Evolutionary conservation across 1,139 yeast genomes (phyloP).

Genomic region (Saccharomycopsis crataegensis): DNA sequence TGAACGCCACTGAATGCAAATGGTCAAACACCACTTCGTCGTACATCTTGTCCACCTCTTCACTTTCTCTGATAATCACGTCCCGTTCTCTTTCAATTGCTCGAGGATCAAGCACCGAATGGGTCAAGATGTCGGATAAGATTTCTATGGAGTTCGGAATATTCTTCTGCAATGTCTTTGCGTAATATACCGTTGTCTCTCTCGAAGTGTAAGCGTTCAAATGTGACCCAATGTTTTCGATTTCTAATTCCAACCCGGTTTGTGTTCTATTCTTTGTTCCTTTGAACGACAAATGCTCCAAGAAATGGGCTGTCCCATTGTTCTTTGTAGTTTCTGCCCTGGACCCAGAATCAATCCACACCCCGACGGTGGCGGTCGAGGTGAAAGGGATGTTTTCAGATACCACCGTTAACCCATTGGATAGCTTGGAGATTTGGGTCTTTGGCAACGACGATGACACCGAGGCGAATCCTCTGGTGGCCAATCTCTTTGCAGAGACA

Average conservation of each 20-base stretch:
- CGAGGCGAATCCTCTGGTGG: conserved; percentile 22
- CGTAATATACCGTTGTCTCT: conserved; percentile 95
- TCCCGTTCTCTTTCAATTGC: conserved; percentile 96
- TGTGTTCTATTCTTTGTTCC: conserved; percentile 86
- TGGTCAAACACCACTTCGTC: conserved; percentile 98
- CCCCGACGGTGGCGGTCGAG: conserved; percentile 93
- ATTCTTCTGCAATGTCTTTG: conserved; percentile 75
- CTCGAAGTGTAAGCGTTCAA: conserved; percentile 95
- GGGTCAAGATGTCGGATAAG: conserved; percentile 80
- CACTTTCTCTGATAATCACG: conserved; percentile 92
- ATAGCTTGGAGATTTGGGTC: conserved; percentile 54
- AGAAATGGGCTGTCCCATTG: conserved; percentile 95
- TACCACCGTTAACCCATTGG: conserved; percentile 91
- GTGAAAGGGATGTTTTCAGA: conserved; percentile 84
- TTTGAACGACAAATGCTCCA: conserved; percentile 93
- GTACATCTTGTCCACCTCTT: conserved; percentile 96
- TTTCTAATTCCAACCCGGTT: conserved; percentile 78
- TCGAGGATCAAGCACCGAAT: conserved; percentile 68
- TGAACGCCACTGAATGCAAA: conserved; percentile 86
- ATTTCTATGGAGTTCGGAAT: conserved; percentile 84
- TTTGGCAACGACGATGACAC: conserved; percentile 31
- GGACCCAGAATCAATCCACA: conserved; percentile 92
- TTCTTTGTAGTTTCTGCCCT: conserved; percentile 80
- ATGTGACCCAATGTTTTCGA: conserved; percentile 95
- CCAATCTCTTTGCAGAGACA: neutral